A percentile compares a stretch with the other conserved stretches of the same genome.
Conservation (phyloP, 148 eudicot genomes). For the Rheum nobile region DNA sequence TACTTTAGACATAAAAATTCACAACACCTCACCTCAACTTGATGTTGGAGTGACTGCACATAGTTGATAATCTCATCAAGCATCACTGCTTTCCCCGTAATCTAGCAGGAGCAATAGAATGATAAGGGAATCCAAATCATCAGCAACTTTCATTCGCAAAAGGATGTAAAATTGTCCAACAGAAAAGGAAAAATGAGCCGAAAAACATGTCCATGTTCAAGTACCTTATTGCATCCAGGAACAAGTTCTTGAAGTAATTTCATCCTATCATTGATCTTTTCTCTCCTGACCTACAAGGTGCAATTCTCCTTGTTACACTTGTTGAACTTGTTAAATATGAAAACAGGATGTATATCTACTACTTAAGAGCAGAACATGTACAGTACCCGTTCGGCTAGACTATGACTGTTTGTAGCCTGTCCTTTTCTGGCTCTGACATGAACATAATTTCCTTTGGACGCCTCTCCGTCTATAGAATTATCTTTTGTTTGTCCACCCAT, state of each 20-base stretch:
- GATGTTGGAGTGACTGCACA: slow-evolving; percentile 91
- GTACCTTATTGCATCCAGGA: slow-evolving; percentile 94
- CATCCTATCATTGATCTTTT: slow-evolving; percentile 93
- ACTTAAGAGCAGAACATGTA: neutral
- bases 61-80: slow-evolving; percentile 95
- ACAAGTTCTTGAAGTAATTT: slow-evolving; percentile 95
- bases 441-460: slow-evolving; percentile 61
- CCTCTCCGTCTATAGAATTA: slow-evolving; percentile 39
- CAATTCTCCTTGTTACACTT: neutral
- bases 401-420: slow-evolving; percentile 96
- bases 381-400: slow-evolving; percentile 91
- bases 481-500: too few species aligned
- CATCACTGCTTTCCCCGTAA: slow-evolving; percentile 97
- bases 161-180: neutral
- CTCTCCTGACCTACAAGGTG: slow-evolving; percentile 69
- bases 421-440: slow-evolving; percentile 93
- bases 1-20: neutral
- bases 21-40: slow-evolving; percentile 67
- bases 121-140: neutral
- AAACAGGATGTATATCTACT: neutral
- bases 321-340: neutral
- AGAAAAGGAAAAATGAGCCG: neutral
- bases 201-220: neutral
- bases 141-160: neutral
- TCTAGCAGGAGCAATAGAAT: slow-evolving; percentile 21